Base-by-base conservation (phyloP, 2,329 filamentous ascomycete genomes). In the Endocalyx cinctus region DNA sequence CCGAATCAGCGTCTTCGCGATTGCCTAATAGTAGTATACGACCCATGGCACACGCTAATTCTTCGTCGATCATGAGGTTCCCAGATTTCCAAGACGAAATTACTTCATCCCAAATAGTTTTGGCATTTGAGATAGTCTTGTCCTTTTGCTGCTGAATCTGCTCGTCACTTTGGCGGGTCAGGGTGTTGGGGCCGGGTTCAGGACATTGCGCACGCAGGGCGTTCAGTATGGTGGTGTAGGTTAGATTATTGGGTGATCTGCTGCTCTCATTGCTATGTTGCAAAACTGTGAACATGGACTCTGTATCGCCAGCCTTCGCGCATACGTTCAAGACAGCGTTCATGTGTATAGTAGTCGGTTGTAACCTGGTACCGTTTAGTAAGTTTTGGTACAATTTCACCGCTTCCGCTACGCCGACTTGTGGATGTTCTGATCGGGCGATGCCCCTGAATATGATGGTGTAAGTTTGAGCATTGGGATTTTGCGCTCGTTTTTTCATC, bases 401-500 rank as follows among this genome's bases (percentile, higher is more conserved):
- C 0, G 87, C 87, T 45, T 84, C 80, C 35, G 69, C 58, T 5
- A 92, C 71, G 30, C 79, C 79, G 18, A 76, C 58, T 27, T 72
- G 66, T 1, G 70, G 60, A 38, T 82, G 72, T 2, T 72, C 55
- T 12, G 81, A 77, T 26, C 69, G 62, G 25, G 81, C 74, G 34
- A 89, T 77, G 18, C 88, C 90, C 31, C 77, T 71, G 46, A 98
- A 79, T 38, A 97, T 74, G 37, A 86, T 80, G 13, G 86, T 92
- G 55, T 85, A 96, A 0, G 92, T 96, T 49, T 82, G 76, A 4
- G 78, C 74, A 55, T 89, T 90, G 1, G 92, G 90, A 17, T 74
- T 69, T 50, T 94, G 84, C 5, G 72, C 82, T 41, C 88, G 76
- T 64, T 97, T 97, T 66, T 97, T 98, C 90, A 98, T 97, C 84